Conservation (phyloP, 371 early-diverging fungal species). For the Mortierella sp. region DNA sequence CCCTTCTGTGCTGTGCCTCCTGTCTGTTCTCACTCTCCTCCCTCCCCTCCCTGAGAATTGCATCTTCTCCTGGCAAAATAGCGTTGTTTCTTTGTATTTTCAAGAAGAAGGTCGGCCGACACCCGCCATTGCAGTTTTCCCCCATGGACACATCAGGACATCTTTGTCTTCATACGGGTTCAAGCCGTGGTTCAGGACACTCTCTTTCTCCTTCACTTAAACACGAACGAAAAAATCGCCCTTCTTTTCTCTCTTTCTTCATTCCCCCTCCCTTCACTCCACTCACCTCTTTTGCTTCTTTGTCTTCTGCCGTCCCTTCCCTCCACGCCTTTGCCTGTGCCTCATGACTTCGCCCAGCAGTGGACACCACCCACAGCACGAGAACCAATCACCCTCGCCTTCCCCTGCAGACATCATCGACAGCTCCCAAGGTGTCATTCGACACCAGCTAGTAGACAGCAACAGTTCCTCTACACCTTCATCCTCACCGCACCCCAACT, state of each 20-base stretch:
- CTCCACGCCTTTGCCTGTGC: neutral
- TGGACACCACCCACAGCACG: neutral
- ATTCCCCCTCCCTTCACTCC: neutral
- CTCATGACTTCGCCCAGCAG: constrained; percentile 8
- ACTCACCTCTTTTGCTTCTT: neutral
- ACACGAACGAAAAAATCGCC: neutral
- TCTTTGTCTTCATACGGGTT: neutral
- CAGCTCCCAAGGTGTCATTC: neutral
- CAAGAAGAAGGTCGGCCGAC: too few species aligned
- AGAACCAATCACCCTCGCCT: constrained; percentile 8
- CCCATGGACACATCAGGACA: constrained; percentile 1
- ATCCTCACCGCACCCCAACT: neutral
- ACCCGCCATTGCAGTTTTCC: neutral
- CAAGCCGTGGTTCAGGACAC: neutral
- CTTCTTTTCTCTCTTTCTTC: neutral
- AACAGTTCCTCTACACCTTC: neutral
- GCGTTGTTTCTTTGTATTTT: neutral
- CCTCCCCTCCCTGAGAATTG: neutral
- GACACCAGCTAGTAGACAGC: neutral
- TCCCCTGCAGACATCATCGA: neutral
- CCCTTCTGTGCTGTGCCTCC: neutral
- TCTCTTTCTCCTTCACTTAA: neutral
- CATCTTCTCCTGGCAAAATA: neutral
- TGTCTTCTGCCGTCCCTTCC: neutral
- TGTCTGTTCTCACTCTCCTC: neutral